Conservation (phyloP, 2,329 filamentous ascomycete species). For the Neodidymelliopsis sp. region DNA sequence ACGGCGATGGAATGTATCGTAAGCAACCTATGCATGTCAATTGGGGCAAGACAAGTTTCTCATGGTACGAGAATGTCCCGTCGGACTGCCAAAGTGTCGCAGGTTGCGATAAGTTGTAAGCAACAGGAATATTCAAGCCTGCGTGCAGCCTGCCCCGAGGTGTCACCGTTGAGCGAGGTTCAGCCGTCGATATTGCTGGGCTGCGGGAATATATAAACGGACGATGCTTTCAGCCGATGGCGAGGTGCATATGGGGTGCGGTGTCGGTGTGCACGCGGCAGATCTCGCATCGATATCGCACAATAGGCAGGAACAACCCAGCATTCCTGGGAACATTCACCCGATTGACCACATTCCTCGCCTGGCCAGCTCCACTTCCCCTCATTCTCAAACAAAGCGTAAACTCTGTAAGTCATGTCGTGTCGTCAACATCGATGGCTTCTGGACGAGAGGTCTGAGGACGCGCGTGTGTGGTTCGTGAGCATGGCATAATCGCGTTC, state of each 20-base stretch:
- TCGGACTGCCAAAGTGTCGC: no score
- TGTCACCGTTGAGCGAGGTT: background rate
- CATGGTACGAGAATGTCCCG: no score
- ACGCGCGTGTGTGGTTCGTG: constrained; percentile 10
- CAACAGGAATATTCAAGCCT: background rate
- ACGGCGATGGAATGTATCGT: no score
- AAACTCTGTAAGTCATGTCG: constrained; percentile 6
- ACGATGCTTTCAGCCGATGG: background rate
- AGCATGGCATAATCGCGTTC: constrained; percentile 14
- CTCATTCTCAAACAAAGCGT: constrained; percentile 13
- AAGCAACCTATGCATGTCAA: no score
- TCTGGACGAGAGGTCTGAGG: no score
- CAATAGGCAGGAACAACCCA: background rate
- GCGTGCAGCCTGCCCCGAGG: background rate
- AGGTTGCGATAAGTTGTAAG: background rate
- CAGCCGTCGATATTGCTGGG: background rate
- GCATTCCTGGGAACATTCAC: background rate
- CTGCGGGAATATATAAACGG: background rate
- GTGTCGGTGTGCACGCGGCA: constrained; percentile 1
- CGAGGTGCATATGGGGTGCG: background rate
- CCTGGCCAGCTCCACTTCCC: constrained; percentile 13
- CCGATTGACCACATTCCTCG: constrained; percentile 10
- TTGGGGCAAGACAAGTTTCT: no score
- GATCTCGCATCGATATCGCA: constrained; percentile 8
- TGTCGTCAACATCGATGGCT: constrained; percentile 12